Evolutionary conservation across 768 basidiomycete genomes (phyloP).

Genomic region (Rhizopogon salebrosus): DNA sequence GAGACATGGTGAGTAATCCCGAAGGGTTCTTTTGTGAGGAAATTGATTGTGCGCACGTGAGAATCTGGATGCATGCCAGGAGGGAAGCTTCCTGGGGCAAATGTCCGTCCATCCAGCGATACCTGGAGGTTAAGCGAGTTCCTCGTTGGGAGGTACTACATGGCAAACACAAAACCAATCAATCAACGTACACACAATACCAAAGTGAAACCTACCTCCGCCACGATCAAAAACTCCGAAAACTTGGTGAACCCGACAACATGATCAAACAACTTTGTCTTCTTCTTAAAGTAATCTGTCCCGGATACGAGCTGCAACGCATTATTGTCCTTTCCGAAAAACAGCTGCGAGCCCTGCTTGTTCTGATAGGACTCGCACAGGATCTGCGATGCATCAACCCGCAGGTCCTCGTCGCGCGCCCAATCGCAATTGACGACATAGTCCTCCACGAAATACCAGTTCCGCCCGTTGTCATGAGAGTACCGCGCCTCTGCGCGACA

Average conservation of each 20-base stretch:
- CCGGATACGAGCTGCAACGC: slow-evolving; percentile 80
- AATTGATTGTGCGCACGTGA: slow-evolving; percentile 53
- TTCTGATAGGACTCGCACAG: slow-evolving; percentile 84
- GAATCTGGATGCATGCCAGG: slow-evolving; percentile 86
- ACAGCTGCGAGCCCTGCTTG: slow-evolving; percentile 75
- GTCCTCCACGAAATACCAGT: slow-evolving; percentile 71
- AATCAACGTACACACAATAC: slow-evolving; percentile 10
- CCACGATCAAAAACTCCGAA: slow-evolving; percentile 93
- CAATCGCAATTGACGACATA: slow-evolving; percentile 93
- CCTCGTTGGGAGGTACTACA: slow-evolving; percentile 46
- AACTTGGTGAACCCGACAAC: slow-evolving; percentile 97
- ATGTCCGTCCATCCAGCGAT: slow-evolving; percentile 83
- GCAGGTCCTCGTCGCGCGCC: slow-evolving; percentile 75
- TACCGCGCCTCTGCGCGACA: slow-evolving; percentile 79
- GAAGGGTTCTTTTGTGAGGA: background rate
- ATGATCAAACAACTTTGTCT: slow-evolving; percentile 74
- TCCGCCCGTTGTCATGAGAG: slow-evolving; percentile 69
- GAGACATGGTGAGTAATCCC: background rate
- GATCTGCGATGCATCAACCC: slow-evolving; percentile 82
- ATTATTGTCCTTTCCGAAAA: slow-evolving; percentile 51
- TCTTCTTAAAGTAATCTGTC: slow-evolving; percentile 61
- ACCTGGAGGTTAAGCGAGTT: slow-evolving; percentile 80
- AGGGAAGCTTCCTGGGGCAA: slow-evolving; percentile 87
- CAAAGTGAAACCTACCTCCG: slow-evolving; percentile 56
- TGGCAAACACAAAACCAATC: slow-evolving; percentile 2